Base-by-base conservation (phyloP, 1,284 basidiomycete species). In the Microbotryum saponariae region DNA sequence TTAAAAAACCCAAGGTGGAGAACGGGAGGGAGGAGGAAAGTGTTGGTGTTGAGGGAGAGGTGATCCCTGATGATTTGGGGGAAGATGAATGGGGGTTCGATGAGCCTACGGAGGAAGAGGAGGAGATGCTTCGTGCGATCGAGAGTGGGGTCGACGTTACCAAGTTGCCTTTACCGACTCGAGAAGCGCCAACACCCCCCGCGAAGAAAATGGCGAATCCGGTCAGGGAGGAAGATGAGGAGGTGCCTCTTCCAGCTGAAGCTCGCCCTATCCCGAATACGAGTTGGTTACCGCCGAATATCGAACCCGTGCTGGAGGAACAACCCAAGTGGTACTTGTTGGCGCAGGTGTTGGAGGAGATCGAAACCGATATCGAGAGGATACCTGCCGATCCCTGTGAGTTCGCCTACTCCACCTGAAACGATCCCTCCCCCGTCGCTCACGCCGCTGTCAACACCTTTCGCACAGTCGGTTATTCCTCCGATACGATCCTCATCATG, bases 251-350 rank as follows among this genome's bases (percentile, higher is more conserved):
- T 6, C 37, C 12, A 6, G 37, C 16, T 14, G 37, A 42, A 42
- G 16, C 37, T 42, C 37, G 37, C 10, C 54, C 29, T 29, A 48
- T 52, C 20, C 50, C 25, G 29, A 53, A 59, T 18, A 54, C 51
- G 12, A 65, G 61, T 44, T 89, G 90, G 85, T 71, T 92, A 12
- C 88, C 91, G 0, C 80, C 83, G 10, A 87, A 84, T 0, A 86
- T 96, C 72, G 85, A 90, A 48, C 88, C 90, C 0, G 83, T 92
- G 0, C 79, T 98, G 21, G 94, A 98, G 74, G 93, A 97, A 73
- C 82, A 89, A 47, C 94, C 94, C 0, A 99, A 99, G 73, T 98
- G 96, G 94, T 82, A 81, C 56, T 76, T 97, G 4, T 78, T 99
- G 4, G 83, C 85, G 0, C 89, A 92, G 16, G 82, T 96, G 0